A percentile compares a stretch with the other conserved stretches of the same genome.
phyloP scores from a whole-genome alignment of 176 grass and related monocot species.

The Oryza brachyantha region DNA sequence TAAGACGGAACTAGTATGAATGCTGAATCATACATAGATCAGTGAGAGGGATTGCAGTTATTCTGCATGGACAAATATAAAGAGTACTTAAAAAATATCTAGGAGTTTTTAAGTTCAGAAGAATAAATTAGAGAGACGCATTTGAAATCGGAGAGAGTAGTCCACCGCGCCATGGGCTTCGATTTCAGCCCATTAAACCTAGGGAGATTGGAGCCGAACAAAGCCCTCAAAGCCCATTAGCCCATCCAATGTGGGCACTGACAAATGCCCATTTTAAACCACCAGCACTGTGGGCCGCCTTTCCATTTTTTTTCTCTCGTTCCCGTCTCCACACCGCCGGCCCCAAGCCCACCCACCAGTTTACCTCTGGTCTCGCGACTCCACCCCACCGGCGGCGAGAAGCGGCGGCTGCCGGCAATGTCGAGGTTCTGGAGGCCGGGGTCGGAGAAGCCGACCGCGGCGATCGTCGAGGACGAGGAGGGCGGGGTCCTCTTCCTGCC shows the following conservation, averaged over 20 bases:
- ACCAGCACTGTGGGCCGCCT: neutral
- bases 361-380: neutral
- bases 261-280: neutral
- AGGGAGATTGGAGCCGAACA: neutral
- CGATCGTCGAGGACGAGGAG: slow-evolving; percentile 86
- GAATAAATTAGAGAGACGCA: too few species aligned
- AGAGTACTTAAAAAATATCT: too few species aligned
- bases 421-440: slow-evolving; percentile 79
- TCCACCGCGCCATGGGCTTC: neutral
- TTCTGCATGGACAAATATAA: too few species aligned
- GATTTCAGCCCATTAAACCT: neutral
- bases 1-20: too few species aligned
- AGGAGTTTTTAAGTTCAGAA: too few species aligned
- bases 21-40: too few species aligned
- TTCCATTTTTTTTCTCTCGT: too few species aligned
- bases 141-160: too few species aligned
- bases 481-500: slow-evolving; percentile 74
- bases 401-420: slow-evolving; percentile 36
- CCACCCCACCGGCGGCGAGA: neutral
- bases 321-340: too few species aligned
- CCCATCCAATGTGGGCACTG: neutral
- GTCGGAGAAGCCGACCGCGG: slow-evolving; percentile 61
- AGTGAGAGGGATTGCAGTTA: too few species aligned
- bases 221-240: neutral
- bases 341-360: too few species aligned